Evolutionary conservation across 805 yeast species (phyloP).

Genomic region (Ogataea ramenticola): DNA sequence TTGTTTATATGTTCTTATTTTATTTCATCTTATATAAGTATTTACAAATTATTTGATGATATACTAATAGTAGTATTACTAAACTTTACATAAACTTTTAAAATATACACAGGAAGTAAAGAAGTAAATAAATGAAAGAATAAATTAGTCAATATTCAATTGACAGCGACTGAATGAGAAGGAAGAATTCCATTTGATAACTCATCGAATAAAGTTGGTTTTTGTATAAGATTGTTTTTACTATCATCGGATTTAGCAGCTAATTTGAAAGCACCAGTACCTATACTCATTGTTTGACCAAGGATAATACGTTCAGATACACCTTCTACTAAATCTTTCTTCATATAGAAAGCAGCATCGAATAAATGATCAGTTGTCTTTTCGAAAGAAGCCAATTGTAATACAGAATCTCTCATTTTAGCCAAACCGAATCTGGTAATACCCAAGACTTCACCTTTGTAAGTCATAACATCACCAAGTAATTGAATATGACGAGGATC

Average conservation of each 20-base stretch:
- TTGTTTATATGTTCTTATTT: too few relatives aligned
- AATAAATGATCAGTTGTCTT: conserved; percentile 97
- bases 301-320: conserved; percentile 95
- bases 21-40: too few relatives aligned
- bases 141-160: not conserved
- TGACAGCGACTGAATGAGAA: not conserved
- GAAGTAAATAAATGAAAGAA: not conserved
- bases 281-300: conserved; percentile 96
- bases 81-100: too few relatives aligned
- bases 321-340: conserved; percentile 92
- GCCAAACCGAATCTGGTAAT: conserved; percentile 96
- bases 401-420: conserved; percentile 96
- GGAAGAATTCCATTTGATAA: conserved; percentile 19
- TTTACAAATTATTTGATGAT: too few relatives aligned
- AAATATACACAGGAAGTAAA: not conserved
- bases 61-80: too few relatives aligned
- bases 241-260: conserved; percentile 49
- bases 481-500: conserved; percentile 99
- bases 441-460: conserved; percentile 96
- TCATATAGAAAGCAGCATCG: conserved; percentile 98
- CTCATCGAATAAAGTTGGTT: conserved; percentile 41
- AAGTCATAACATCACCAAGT: conserved; percentile 97
- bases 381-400: conserved; percentile 95
- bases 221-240: conserved; percentile 27
- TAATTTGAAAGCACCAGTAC: conserved; percentile 93